Base-by-base conservation (phyloP, 495 filamentous ascomycete genomes). In the Penicillium subrubescens region DNA sequence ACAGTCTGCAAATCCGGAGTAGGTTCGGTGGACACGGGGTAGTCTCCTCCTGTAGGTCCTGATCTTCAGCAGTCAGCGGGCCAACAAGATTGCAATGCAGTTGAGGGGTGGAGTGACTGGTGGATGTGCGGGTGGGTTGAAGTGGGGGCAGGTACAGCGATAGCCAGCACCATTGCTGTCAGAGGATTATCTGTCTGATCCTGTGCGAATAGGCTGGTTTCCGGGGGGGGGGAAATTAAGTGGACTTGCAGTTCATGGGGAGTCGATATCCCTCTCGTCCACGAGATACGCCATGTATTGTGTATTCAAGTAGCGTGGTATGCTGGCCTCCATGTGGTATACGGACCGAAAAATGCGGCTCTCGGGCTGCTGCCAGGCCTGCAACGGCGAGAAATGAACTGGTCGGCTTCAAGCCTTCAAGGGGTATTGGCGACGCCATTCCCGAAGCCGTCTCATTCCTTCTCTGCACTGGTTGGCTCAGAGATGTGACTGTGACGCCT, bases 191-290 rank as follows among this genome's bases (percentile, higher is more conserved):
- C 8, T 34, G 43, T 48, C 44, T 25, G 31, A 8, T 15, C 31
- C 46, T 58, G 35, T 57, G 55, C 64, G 56, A 67, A 67, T 67
- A 59, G 64, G 64, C 64, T 60, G 60, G 37, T 12, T 67, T 67
- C 59, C 64, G 53, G 23, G 33, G 23, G 23, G 33, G 23, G n/a
- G 19, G n/a, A 21, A 34, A 46, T 5, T 48, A 48, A 37, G 57
- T 46, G 51, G 62, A 60, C 8, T 46, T 31, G 48, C 5, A 21
- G 25, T 52, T 52, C 14, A 29, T 52, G 25, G 25, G 48, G 25
- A 2, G 25, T 51, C 17, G 23, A 51, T 29, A 52, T 52, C 31
- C 23, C 17, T 29, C 11, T n/a, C 5, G 6, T 52, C 25, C 25
- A 52, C 14, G 27, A 12, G 17, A 14, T 31, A 27, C 15, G 27